Conservation (phyloP, 1,284 basidiomycete genomes). For the Sporisorium iseilematis-ciliati region DNA sequence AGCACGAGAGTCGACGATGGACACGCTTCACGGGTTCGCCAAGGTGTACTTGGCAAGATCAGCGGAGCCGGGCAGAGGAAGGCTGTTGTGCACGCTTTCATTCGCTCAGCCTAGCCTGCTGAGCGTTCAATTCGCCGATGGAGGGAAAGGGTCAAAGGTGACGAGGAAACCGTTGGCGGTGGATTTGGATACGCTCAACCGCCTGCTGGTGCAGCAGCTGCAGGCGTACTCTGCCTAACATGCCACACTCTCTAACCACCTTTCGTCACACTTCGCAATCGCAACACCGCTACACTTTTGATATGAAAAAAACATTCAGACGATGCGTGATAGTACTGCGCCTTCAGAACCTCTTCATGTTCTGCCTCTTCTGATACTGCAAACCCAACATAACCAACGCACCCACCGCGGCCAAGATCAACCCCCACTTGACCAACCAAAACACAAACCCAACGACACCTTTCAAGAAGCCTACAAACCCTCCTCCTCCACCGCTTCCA, state of each 20-base stretch:
- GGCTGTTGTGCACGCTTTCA: constrained; percentile 13
- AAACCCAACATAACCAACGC: constrained; percentile 48
- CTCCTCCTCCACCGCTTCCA: constrained; percentile 5
- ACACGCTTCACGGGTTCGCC: constrained; percentile 13
- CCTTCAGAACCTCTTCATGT: constrained; percentile 48
- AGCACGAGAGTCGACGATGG: not conserved
- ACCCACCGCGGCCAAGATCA: constrained; percentile 53
- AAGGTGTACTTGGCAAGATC: constrained; percentile 6
- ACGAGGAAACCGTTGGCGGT: constrained; percentile 28
- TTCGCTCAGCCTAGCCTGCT: constrained; percentile 33
- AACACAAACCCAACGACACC: constrained; percentile 40
- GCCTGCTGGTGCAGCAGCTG: constrained; percentile 15
- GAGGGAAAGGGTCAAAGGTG: constrained; percentile 3
- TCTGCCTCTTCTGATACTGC: constrained; percentile 49
- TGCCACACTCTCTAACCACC: too few relatives aligned
- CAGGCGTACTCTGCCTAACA: not conserved
- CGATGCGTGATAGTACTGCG: not conserved
- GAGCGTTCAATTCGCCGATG: constrained; percentile 25
- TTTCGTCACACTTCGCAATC: too few relatives aligned
- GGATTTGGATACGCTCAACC: constrained; percentile 18
- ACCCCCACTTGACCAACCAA: constrained; percentile 50
- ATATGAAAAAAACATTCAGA: not conserved
- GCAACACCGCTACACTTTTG: not conserved
- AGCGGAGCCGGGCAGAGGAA: not conserved
- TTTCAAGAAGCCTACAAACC: constrained; percentile 23